These are phyloP conservation scores for Poterioochromonas sp. DNA, from an alignment of 352 stramenopile genomes.

Conservation along the genomic window DNA sequence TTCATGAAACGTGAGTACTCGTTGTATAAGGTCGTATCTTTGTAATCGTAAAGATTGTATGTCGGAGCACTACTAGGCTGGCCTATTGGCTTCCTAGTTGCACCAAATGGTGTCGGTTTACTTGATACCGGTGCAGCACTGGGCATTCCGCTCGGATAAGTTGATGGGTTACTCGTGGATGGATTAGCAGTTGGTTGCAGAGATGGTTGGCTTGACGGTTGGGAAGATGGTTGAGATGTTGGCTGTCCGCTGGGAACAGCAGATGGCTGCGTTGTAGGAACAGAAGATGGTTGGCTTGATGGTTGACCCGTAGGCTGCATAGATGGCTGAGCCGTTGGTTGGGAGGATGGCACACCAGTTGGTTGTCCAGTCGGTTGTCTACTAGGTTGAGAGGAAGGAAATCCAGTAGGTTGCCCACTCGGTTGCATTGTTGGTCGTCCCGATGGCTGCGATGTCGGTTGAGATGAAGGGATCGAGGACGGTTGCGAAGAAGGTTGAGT, in stretches of 20 bases:
- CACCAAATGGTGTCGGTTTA: background rate
- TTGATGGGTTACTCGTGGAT: background rate
- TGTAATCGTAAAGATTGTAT: background rate
- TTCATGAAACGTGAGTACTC: background rate
- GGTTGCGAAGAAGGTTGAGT: background rate
- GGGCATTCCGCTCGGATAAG: background rate
- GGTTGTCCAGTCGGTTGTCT: background rate
- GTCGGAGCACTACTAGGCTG: background rate
- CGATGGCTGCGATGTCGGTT: background rate
- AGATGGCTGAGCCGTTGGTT: background rate
- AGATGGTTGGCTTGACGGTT: background rate
- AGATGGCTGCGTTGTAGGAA: background rate
- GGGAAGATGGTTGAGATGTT: conserved; percentile 1
- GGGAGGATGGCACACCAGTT: background rate
- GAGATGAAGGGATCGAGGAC: background rate
- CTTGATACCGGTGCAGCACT: background rate
- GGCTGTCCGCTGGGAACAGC: background rate
- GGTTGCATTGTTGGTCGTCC: background rate
- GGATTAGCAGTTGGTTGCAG: background rate
- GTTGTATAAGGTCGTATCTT: background rate
- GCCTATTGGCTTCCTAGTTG: background rate
- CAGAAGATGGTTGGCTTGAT: background rate
- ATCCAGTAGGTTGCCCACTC: background rate
- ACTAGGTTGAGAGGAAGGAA: background rate
- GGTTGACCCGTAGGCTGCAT: background rate